A percentile compares a stretch with the other conserved stretches of the same genome.
Evolutionary conservation across 768 basidiomycete genomes (phyloP).

Genomic region (Lentinus brumalis): DNA sequence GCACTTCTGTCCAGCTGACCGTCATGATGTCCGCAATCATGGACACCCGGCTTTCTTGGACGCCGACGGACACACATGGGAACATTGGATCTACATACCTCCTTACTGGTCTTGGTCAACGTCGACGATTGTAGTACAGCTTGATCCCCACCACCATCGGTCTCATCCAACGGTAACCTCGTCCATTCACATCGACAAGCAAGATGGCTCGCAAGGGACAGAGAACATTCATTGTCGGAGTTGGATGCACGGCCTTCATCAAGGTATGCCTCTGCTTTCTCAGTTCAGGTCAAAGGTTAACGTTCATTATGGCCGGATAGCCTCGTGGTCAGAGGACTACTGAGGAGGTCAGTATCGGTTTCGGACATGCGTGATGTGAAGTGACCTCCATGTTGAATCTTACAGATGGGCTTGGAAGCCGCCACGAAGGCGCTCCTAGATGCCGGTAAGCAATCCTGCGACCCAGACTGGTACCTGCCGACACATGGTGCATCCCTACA

Average conservation of each 20-base stretch:
- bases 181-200: not conserved
- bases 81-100: not conserved
- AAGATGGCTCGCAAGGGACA: conserved; percentile 23
- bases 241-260: conserved; percentile 75
- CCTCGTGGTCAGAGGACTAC: conserved; percentile 67
- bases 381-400: not conserved
- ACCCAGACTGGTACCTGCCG: no score
- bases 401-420: conserved; percentile 84
- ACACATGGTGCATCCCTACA: conserved; percentile 25
- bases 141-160: not conserved
- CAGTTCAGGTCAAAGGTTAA: conserved; percentile 9
- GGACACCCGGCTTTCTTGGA: not conserved
- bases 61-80: not conserved
- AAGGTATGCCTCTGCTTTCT: conserved; percentile 49
- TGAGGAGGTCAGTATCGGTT: conserved; percentile 57
- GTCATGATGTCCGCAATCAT: not conserved
- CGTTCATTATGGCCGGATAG: conserved; percentile 36
- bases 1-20: not conserved
- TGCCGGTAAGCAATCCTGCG: conserved; percentile 50
- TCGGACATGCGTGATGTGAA: not conserved
- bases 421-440: conserved; percentile 86
- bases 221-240: conserved; percentile 66
- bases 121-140: not conserved
- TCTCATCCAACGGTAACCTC: no score
- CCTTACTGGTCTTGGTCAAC: not conserved